Conservation (phyloP, 164 flowering plant species). For the Stephania japonica region DNA sequence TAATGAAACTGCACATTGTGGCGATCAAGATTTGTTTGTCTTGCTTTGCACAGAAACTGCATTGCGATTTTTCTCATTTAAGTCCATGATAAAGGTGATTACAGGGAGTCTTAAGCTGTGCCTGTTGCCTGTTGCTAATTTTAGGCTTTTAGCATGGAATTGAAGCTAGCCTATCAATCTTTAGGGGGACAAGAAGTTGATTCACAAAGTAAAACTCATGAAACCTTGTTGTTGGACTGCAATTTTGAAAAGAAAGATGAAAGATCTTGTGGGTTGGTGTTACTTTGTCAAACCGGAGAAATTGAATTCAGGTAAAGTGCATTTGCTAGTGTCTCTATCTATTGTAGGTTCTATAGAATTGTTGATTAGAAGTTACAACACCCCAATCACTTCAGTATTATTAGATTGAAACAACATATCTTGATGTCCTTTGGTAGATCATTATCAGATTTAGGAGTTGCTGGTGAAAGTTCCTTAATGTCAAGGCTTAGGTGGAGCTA, state of each 20-base stretch:
- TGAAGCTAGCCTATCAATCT: constrained; percentile 8
- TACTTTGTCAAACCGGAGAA: constrained; percentile 65
- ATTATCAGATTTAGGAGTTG: constrained; percentile 55
- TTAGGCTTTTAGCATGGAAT: constrained; percentile 3
- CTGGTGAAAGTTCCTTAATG: constrained; percentile 54
- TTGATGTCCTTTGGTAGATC: constrained; percentile 46
- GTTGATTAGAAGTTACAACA: background rate
- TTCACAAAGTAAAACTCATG: constrained; percentile 58
- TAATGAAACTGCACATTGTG: constrained; percentile 22
- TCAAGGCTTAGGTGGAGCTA: constrained; percentile 74
- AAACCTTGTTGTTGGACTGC: constrained; percentile 77
- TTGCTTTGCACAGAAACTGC: constrained; percentile 69
- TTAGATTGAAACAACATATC: background rate
- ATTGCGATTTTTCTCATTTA: constrained; percentile 44
- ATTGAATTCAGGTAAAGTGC: constrained; percentile 50
- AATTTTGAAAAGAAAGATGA: constrained; percentile 44
- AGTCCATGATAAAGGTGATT: constrained; percentile 57
- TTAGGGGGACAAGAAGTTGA: constrained; percentile 58
- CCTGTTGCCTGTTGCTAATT: background rate
- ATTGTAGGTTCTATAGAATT: background rate
- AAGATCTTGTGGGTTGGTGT: constrained; percentile 39
- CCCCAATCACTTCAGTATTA: background rate
- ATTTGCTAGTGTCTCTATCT: background rate
- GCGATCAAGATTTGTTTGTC: constrained; percentile 37
- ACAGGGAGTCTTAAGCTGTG: constrained; percentile 8